These are phyloP conservation scores for Botrytis galanthina DNA, from an alignment of 2,329 filamentous ascomycete genomes.

Conservation along the genomic window DNA sequence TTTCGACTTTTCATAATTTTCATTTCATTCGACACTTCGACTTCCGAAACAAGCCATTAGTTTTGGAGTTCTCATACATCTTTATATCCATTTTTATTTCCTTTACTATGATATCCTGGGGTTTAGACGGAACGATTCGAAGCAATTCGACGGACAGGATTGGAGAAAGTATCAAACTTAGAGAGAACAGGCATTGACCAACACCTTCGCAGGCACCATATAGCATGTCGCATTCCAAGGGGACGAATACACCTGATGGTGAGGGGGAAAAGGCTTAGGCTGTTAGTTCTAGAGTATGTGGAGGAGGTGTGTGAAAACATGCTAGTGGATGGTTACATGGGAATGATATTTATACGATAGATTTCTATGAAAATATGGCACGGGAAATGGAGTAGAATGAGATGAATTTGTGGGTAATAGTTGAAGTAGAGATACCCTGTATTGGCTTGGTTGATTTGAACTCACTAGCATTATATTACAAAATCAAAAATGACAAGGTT, in stretches of 20 bases:
- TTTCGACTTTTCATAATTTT: background rate
- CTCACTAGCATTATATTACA: background rate
- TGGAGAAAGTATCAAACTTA: background rate
- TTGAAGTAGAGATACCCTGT: background rate
- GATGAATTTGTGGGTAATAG: background rate
- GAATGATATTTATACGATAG: background rate
- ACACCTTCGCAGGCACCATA: constrained; percentile 34
- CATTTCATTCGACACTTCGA: background rate
- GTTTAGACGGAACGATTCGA: background rate
- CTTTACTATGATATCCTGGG: background rate
- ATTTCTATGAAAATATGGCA: background rate
- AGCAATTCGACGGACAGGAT: background rate
- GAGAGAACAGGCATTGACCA: constrained; percentile 14
- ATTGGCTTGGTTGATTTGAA: background rate
- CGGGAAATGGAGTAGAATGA: too few species aligned
- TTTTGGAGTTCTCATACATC: background rate
- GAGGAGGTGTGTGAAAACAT: background rate
- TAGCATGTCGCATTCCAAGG: constrained; percentile 39
- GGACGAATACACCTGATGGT: constrained; percentile 33
- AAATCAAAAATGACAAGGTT: background rate
- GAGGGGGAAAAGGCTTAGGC: constrained; percentile 14
- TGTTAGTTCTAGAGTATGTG: background rate
- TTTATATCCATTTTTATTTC: background rate
- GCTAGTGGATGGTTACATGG: background rate
- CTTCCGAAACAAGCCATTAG: background rate